Evolutionary conservation across 805 yeast genomes (phyloP), one percentile per base, ranked within the genome.

Genomic region (Jamesozyma spencerorum): DNA sequence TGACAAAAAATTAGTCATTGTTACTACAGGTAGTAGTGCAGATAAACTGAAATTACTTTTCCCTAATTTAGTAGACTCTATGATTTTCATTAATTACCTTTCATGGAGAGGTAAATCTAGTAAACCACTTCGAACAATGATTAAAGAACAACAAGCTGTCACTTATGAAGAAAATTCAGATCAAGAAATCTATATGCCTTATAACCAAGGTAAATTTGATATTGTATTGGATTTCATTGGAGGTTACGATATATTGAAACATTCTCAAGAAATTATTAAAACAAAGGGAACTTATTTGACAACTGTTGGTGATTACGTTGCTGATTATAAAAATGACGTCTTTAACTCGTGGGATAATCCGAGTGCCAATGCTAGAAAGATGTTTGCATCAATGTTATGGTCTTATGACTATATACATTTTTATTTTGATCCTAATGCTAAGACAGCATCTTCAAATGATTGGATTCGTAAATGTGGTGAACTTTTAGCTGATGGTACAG

Each of bases 191-290:
- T 46, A 55, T 14, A 48, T 48, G 18, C 50, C 45, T 19, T 63
- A 57, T 40, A 50, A 49, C 27, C 63, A 63, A 45, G 72, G 74
- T 13, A 68, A 72, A 48, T 85, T 77, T 52, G 84, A 81, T 52
- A 51, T 73, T 4, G 74, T 83, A n/a, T 53, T 81, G 11, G 95
- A 86, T 61, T 71, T 79, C 45, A 72, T 77, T 38, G 92, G 95
- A 31, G 83, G 83, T 33, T 66, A 68, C 36, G 75, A 73, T 26
- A 68, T 81, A 4, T 56, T 77, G 20, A 45, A 60, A 5, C 63
- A 71, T 30, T 64, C 75, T 19, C 50, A 58, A 8, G 49, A 63
- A 27, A 66, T 69, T 20, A 60, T 82, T 41, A 70, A 63, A 27
- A 59, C 65, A 35, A 74, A 75, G 4, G 74, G 79, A 14, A 62